Base-by-base conservation (phyloP, 768 basidiomycete species). In the Rhodotorula kratochvilovae region DNA sequence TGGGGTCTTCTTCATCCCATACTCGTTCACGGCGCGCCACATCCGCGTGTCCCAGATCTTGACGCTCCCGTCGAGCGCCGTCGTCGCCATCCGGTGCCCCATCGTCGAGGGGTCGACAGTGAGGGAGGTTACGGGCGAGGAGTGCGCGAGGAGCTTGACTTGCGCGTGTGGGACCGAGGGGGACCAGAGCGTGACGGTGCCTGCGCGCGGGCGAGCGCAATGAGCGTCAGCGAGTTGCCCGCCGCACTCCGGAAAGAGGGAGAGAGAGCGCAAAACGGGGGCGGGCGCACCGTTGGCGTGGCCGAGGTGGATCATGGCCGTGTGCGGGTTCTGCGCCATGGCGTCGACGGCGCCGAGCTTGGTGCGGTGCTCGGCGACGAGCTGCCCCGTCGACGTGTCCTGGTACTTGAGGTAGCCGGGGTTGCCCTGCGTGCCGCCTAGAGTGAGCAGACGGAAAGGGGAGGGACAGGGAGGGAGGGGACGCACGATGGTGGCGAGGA, bases 1-100 rank as follows among this genome's bases (percentile, higher is more conserved):
- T 5, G 74, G 73, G 27, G 73, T 71, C 66, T 73, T 77, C 55
- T 69, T 76, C 25, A 89, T 83, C 16, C 80, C 82, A 92, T 93
- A 90, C 83, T 80, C 88, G 68, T 91, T 83, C 46, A 99, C 86
- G 15, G 90, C 89, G 74, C 90, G 92, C 93, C 93, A 97, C 82
- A 92, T 96, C 67, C 96, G 82, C 78, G 90, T 91, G 81, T 98
- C 96, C 96, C 96, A 99, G 2, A 98, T 84, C 77, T 97, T 98
- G 61, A 99, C 89, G 0, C 82, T 86, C 0, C 92, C 89, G 78
- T 99, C 96, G 71, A 87, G 83, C 0, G 94, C 94, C 3, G 89
- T 84, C 0, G 92, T 95, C 2, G 91, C 89, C 88, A 96, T 90
- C 77, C 96, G 94, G 42, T 92, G 80, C 1, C 95, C 95, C 3